These are phyloP conservation scores for Penicillium nucicola DNA, from an alignment of 495 filamentous ascomycete genomes.

Conservation along the genomic window DNA sequence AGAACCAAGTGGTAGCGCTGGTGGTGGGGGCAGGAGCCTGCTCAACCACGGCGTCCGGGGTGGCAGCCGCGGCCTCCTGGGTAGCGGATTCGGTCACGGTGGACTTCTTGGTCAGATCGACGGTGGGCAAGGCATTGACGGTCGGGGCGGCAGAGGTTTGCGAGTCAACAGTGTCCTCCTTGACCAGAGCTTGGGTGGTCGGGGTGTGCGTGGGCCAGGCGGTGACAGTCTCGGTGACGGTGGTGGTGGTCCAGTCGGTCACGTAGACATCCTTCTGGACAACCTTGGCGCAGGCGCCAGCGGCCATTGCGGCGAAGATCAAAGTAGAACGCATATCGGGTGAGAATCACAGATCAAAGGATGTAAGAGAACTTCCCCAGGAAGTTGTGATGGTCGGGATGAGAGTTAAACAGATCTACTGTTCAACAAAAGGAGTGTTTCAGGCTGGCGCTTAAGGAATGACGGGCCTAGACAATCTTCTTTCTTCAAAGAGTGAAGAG, in stretches of 20 bases:
- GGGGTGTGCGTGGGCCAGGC: conserved; percentile 28
- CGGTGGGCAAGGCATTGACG: conserved; percentile 2
- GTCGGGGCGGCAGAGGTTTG: conserved; percentile 8
- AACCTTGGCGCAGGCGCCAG: conserved; percentile 58
- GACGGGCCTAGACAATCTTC: conserved; percentile 39
- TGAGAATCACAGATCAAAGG: conserved; percentile 26
- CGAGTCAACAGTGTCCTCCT: conserved; percentile 8
- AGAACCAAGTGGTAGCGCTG: conserved; percentile 11
- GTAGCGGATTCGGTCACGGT: conserved; percentile 17
- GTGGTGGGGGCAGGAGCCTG: conserved; percentile 17
- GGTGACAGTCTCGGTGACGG: conserved; percentile 62
- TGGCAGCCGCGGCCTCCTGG: background rate
- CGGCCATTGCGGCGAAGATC: conserved; percentile 58
- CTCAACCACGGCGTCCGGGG: background rate
- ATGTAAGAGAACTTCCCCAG: conserved; percentile 35
- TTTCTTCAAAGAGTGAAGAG: conserved; percentile 34
- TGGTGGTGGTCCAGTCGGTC: conserved; percentile 54
- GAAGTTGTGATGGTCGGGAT: conserved; percentile 26
- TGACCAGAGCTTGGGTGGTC: conserved; percentile 4
- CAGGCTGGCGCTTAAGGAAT: conserved; percentile 32
- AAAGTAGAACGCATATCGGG: conserved; percentile 68
- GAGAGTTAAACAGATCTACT: conserved; percentile 39
- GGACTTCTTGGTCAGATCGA: conserved; percentile 18
- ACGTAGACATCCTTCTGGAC: conserved; percentile 51
- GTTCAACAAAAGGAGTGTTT: conserved; percentile 23